Evolutionary conservation across 192 early-diverging fungal genomes (phyloP).

Genomic region (Globomyces pollinis-pini): DNA sequence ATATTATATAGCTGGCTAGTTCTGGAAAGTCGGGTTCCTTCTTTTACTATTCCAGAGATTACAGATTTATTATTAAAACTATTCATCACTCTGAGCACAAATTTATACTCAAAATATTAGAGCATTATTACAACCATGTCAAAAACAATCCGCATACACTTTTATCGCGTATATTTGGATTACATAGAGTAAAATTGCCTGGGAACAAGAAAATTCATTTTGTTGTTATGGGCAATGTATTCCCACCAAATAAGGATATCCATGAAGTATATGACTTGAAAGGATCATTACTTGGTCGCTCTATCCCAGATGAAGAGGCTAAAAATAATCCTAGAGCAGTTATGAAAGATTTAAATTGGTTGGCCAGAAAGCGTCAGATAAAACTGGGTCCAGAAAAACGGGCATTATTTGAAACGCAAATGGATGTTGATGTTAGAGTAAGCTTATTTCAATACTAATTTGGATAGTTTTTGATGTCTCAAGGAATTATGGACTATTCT

Average conservation of each 20-base stretch:
- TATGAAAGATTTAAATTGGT: constrained; percentile 96
- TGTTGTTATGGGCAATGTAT: constrained; percentile 99
- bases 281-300: constrained; percentile 82
- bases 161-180: constrained; percentile 87
- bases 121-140: constrained; percentile 87
- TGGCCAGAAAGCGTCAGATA: constrained; percentile 62
- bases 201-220: constrained; percentile 93
- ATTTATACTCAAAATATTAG: constrained; percentile 80
- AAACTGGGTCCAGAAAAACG: constrained; percentile 78
- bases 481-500: constrained; percentile 98
- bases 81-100: constrained; percentile 93
- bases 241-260: constrained; percentile 94
- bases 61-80: constrained; percentile 98
- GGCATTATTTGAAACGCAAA: constrained; percentile 71
- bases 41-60: constrained; percentile 98
- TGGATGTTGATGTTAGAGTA: constrained; percentile 79
- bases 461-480: constrained; percentile 60
- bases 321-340: constrained; percentile 78
- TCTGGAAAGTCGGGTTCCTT: constrained; percentile 95
- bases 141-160: constrained; percentile 84
- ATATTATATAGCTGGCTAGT: constrained; percentile 77
- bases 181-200: constrained; percentile 93
- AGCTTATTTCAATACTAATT: constrained; percentile 9
- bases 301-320: constrained; percentile 67
- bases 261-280: constrained; percentile 96